Percentiles rank a stretch among this genome's conserved stretches.
These are phyloP conservation scores for Gossypium sturtianum DNA, from an alignment of 345 rosid genomes.

Conservation along the genomic window DNA sequence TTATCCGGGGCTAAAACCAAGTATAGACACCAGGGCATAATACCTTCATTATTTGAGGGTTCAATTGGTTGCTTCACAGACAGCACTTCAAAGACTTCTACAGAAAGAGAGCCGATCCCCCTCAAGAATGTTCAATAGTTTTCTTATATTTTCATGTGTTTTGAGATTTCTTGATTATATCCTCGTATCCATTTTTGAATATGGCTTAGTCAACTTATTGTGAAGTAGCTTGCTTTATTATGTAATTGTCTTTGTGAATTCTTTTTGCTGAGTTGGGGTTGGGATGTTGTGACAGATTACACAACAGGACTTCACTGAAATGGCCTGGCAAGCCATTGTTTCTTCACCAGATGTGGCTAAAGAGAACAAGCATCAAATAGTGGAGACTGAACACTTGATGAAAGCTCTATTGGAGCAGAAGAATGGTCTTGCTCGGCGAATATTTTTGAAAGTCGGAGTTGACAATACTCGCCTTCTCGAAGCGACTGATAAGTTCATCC, in stretches of 20 bases:
- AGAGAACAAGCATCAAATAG: constrained; percentile 94
- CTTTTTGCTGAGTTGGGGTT: constrained; percentile 5
- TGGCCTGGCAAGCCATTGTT: constrained; percentile 99
- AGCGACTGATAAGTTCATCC: constrained; percentile 85
- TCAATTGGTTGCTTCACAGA: too few species aligned
- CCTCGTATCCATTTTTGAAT: not conserved
- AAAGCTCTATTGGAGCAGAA: constrained; percentile 92
- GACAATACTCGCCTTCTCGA: constrained; percentile 89
- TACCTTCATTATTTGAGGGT: too few species aligned
- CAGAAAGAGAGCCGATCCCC: too few species aligned
- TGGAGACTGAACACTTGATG: constrained; percentile 97
- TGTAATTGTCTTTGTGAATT: not conserved
- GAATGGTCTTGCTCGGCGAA: constrained; percentile 96
- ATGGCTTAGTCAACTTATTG: not conserved
- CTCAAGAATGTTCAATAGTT: too few species aligned
- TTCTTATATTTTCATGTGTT: not conserved
- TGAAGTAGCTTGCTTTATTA: not conserved
- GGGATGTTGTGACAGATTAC: constrained; percentile 47
- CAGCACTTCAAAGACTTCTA: too few species aligned
- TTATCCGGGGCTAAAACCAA: too few species aligned
- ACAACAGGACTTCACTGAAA: constrained; percentile 92
- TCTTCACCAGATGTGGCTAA: constrained; percentile 91
- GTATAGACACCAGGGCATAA: too few species aligned
- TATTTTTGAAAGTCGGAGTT: constrained; percentile 74
- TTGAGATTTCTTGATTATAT: not conserved